Evolutionary conservation across 805 yeast species (phyloP), one percentile per base, ranked within the genome.

Genomic region (Saturnispora gosingensis): DNA sequence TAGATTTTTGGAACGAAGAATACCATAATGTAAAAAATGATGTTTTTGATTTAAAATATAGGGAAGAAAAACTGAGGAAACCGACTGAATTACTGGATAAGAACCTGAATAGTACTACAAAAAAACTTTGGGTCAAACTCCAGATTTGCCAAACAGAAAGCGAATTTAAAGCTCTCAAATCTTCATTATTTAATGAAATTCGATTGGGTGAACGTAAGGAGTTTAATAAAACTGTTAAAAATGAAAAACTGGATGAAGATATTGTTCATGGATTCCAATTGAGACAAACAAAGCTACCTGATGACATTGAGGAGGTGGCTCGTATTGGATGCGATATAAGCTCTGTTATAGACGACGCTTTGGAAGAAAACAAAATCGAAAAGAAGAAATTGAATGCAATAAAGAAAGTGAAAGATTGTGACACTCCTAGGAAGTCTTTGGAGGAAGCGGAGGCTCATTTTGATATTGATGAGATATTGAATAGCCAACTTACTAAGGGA

Each of bases 31-130:
- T 4, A n/a, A n/a, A 25, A 22, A 32, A 39, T 13, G 39, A 36
- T 24, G n/a, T 25, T 8, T 25, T 8, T 6, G 28, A 43, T 13
- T 5, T 1, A 18, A 13, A n/a, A n/a, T 15, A 28, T 3, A 15
- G 34, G 11, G 10, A 3, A 15, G 45, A 46, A 22, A 50, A 43
- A 28, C 4, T 47, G 18, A 42, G 35, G 9, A 59, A 62, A 25
- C 67, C 70, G 2, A 48, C 61, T 4, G 67, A 63, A 30, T 38
- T 38, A 8, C 45, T 69, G 13, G 70, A 69, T 50, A 59, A 59
- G 32, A 56, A 53, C 2, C 25, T 65, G 32, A 64, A 63, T 50
- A 20, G 53, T 2, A 43, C 54, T 2, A 53, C 64, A 2, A 62
- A 54, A 32, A 53, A 60, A 16, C 47, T 63, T 18, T 52, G 62